Evolutionary conservation across 352 stramenopile species (phyloP).

Genomic region (Globisporangium ultimum): DNA sequence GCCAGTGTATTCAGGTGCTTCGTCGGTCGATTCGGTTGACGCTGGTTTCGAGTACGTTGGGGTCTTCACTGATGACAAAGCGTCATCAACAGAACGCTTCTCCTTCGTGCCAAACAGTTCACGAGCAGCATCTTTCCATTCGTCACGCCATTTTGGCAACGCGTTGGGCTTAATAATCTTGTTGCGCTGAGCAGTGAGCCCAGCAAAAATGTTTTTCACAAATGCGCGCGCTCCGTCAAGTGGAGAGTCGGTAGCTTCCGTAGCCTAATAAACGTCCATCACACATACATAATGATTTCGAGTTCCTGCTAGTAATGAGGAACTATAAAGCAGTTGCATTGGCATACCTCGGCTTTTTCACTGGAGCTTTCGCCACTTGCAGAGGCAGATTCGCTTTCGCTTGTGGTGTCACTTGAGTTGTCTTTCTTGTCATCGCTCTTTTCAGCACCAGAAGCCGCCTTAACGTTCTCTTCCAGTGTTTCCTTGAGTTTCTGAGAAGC

Average conservation of each 20-base stretch:
- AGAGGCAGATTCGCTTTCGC: background rate
- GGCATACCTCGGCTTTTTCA: constrained; percentile 4
- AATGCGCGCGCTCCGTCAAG: constrained; percentile 39
- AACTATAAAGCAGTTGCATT: background rate
- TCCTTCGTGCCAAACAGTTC: constrained; percentile 77
- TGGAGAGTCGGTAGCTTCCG: constrained; percentile 12
- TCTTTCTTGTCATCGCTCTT: constrained; percentile 12
- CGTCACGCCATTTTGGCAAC: constrained; percentile 46
- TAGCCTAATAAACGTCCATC: too few species aligned
- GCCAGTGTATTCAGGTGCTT: constrained; percentile 58
- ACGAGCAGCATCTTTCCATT: constrained; percentile 69
- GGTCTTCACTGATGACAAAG: constrained; percentile 62
- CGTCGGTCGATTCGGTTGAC: constrained; percentile 25
- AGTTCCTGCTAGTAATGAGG: too few species aligned
- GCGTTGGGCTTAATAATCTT: constrained; percentile 57
- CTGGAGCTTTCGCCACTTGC: background rate
- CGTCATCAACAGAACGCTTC: constrained; percentile 73
- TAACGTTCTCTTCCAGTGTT: constrained; percentile 32
- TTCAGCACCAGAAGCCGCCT: constrained; percentile 15
- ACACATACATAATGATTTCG: too few species aligned
- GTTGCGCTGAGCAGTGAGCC: constrained; percentile 45
- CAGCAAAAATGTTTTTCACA: constrained; percentile 56
- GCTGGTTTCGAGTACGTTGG: constrained; percentile 35
- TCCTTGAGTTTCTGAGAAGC: constrained; percentile 71
- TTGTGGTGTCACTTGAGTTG: constrained; percentile 16